Evolutionary conservation across 2,329 filamentous ascomycete species (phyloP).

Genomic region (Blumeria graminis): DNA sequence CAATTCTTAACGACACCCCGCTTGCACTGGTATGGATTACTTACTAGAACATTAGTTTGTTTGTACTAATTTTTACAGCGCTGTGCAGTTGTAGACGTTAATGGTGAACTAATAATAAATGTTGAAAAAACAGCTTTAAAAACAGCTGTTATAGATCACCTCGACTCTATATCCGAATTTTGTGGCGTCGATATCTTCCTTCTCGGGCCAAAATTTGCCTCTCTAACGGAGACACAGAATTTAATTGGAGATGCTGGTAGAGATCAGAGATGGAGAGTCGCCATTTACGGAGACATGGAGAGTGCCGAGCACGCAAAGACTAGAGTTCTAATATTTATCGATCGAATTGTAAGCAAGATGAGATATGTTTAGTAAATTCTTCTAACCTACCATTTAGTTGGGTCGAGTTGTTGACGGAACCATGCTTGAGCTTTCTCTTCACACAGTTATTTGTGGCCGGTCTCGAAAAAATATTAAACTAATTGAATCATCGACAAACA

Average conservation of each 20-base stretch:
- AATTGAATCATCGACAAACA: conserved; percentile 86
- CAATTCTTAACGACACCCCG: conserved; percentile 74
- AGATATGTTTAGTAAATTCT: conserved; percentile 10
- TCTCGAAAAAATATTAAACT: conserved; percentile 94
- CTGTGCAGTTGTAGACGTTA: conserved; percentile 81
- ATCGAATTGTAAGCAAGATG: conserved; percentile 18
- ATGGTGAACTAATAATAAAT: conserved; percentile 74
- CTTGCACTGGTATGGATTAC: conserved; percentile 57
- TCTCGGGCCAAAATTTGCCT: conserved; percentile 67
- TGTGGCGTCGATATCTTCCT: conserved; percentile 95
- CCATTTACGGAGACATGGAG: conserved; percentile 86
- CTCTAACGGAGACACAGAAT: conserved; percentile 49
- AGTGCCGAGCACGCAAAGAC: conserved; percentile 95
- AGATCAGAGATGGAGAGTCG: conserved; percentile 75
- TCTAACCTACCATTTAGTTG: conserved; percentile 28
- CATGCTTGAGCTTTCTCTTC: conserved; percentile 64
- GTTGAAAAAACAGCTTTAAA: conserved; percentile 39
- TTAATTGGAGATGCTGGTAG: conserved; percentile 54
- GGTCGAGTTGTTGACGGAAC: conserved; percentile 53
- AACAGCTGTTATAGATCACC: conserved; percentile 52
- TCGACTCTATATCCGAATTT: conserved; percentile 67
- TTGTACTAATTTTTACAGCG: conserved; percentile 28
- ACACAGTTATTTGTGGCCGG: conserved; percentile 78
- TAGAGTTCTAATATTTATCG: conserved; percentile 85
- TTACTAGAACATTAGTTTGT: not conserved